Conservation (phyloP, 2,329 filamentous ascomycete species). For the Zopfia rhizophila region DNA sequence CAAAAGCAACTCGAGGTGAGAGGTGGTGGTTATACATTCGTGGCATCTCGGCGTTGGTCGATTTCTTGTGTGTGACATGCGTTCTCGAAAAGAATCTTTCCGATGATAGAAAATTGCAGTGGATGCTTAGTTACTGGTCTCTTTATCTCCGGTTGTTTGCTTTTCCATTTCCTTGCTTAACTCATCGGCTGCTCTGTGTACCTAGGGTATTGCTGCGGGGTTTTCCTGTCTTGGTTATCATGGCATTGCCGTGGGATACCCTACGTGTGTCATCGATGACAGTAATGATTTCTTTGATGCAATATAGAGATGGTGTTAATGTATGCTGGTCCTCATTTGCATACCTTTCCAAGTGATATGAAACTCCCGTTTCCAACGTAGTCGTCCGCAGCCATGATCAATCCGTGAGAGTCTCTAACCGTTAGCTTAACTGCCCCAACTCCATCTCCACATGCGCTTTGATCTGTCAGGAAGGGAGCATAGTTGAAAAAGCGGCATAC, state of each 20-base stretch:
- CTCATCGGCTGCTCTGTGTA: slow-evolving; percentile 39
- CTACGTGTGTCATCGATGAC: slow-evolving; percentile 49
- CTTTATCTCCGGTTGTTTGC: slow-evolving; percentile 38
- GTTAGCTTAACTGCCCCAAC: too few relatives aligned
- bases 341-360: too few relatives aligned
- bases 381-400: too few relatives aligned
- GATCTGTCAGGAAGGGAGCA: too few relatives aligned
- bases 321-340: slow-evolving; percentile 40
- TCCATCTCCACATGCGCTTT: too few relatives aligned
- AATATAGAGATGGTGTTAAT: slow-evolving; percentile 50
- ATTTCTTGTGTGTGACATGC: slow-evolving; percentile 51
- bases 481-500: too few relatives aligned
- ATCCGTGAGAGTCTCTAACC: too few relatives aligned
- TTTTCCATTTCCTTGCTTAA: slow-evolving; percentile 43
- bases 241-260: slow-evolving; percentile 43
- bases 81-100: slow-evolving; percentile 49
- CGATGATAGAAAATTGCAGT: slow-evolving; percentile 47
- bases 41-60: slow-evolving; percentile 55
- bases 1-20: slow-evolving; percentile 50
- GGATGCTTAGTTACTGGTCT: slow-evolving; percentile 43
- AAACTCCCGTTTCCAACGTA: too few relatives aligned
- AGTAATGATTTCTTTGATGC: slow-evolving; percentile 50
- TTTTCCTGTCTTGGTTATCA: slow-evolving; percentile 41
- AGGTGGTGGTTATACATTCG: slow-evolving; percentile 44
- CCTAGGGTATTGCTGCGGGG: slow-evolving; percentile 42